phyloP scores from a whole-genome alignment of 2,329 filamentous ascomycete genomes.

The Neopestalotiopsis clavispora region DNA sequence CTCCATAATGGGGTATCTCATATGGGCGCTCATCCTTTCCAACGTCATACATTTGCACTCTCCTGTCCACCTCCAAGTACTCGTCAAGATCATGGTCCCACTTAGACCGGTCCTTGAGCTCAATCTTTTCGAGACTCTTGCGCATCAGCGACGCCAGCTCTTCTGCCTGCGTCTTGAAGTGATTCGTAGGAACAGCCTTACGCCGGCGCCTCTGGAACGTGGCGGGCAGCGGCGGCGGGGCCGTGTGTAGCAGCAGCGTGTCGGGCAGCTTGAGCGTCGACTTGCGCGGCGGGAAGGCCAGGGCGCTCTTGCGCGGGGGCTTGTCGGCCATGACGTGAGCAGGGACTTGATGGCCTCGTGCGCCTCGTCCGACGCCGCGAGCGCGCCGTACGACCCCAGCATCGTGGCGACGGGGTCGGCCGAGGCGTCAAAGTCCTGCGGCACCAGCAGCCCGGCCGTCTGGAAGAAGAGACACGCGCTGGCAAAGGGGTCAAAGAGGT shows the following conservation, averaged over 20 bases:
- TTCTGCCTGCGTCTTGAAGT: constrained; percentile 49
- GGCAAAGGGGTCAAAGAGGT: constrained; percentile 65
- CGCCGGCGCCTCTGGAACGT: constrained; percentile 22
- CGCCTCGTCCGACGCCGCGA: not conserved
- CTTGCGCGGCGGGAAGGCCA: constrained; percentile 52
- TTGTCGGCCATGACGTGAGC: constrained; percentile 25
- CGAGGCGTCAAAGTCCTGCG: constrained; percentile 47
- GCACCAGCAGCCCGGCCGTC: constrained; percentile 51
- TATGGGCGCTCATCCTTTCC: constrained; percentile 34
- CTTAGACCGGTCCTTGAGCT: constrained; percentile 46
- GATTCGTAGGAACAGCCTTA: constrained; percentile 40
- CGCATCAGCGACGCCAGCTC: constrained; percentile 55
- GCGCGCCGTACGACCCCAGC: constrained; percentile 25
- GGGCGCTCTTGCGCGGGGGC: constrained; percentile 44
- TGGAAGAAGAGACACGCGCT: constrained; percentile 65
- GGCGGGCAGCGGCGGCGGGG: constrained; percentile 27
- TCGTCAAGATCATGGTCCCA: constrained; percentile 46
- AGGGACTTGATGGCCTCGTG: constrained; percentile 14
- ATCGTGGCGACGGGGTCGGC: constrained; percentile 29
- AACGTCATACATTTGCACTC: constrained; percentile 44
- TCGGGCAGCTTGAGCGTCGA: constrained; percentile 56
- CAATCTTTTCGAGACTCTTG: constrained; percentile 50
- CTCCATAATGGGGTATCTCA: constrained; percentile 21
- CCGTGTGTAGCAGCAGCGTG: constrained; percentile 53
- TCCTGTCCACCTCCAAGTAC: constrained; percentile 37